Base-by-base conservation (phyloP, 805 yeast genomes). In the Ascoidea tarda region DNA sequence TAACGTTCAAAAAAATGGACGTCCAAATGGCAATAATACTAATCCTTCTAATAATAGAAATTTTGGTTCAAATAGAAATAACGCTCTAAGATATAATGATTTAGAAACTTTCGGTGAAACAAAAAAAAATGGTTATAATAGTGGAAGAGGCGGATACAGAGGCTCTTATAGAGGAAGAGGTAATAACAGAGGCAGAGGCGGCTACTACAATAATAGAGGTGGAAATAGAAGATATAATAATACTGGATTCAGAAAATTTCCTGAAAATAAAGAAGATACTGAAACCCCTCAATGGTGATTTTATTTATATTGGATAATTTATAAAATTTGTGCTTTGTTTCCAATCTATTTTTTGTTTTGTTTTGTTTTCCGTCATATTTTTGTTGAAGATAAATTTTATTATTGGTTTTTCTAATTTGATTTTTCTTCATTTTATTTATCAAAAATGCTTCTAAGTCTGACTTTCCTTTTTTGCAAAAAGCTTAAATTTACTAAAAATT, bases 91-190 rank as follows among this genome's bases (percentile, higher is more conserved):
- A 50, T 56, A 56, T 45, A 50, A 56, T 46, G 54, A 56, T 48
- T 47, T 54, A 54, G 57, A 54, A 47, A 56, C 57, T 2, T 54
- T 54, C 50, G 59, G 57, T 14, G 59, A 56, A 42, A 54, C 55
- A n/a, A 48, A 45, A 10, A 52, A 55, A 53, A 16, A 45, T 44
- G 47, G 16, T 46, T 6, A 14, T 47, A 46, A 50, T 49, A 55
- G 50, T 47, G 50, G 77, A 14, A 72, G 80, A 21, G 72, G 80
- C 12, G 66, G 79, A n/a, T 72, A 81, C 47, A 73, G 82, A 46
- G 75, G 80, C n/a, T 71, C 77, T 50, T 66, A 77, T 48, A 69
- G 78, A 12, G 63, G 71, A 16, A 60, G 72, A 21, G 60, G 73
- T 33, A 55, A 33, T 33, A 6, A 64, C 31, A 55, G 69, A 32